Percentiles rank a stretch among this genome's conserved stretches.
phyloP scores from a whole-genome alignment of 805 yeast genomes.

The Cyberlindnera subsufficiens region DNA sequence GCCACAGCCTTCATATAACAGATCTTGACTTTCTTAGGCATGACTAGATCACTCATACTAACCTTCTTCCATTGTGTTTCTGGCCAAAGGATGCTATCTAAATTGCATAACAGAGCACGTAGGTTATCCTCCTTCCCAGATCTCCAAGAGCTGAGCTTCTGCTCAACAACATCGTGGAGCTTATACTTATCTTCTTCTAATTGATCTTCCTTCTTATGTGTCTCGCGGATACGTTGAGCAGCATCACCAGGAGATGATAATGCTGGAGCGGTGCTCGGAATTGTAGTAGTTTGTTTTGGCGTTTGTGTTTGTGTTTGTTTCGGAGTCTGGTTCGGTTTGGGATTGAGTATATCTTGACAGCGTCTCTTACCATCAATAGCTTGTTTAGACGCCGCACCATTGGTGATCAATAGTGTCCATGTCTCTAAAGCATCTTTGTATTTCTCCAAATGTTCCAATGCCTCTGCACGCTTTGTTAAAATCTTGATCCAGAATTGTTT shows the following conservation, averaged over 20 bases:
- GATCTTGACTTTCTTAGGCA: constrained; percentile 85
- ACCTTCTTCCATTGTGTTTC: constrained; percentile 62
- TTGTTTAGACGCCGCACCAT: constrained; percentile 59
- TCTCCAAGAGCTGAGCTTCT: constrained; percentile 56
- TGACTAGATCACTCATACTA: constrained; percentile 66
- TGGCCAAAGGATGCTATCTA: constrained; percentile 66
- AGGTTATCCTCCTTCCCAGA: constrained; percentile 74
- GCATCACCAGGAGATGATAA: constrained; percentile 32
- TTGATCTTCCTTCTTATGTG: constrained; percentile 37
- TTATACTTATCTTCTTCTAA: constrained; percentile 53
- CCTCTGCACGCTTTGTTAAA: constrained; percentile 69
- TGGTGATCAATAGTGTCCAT: constrained; percentile 58
- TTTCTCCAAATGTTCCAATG: constrained; percentile 73
- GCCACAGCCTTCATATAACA: constrained; percentile 87
- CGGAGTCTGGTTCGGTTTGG: constrained; percentile 28
- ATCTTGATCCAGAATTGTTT: constrained; percentile 74
- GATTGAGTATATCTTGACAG: constrained; percentile 60
- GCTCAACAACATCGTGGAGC: constrained; percentile 59
- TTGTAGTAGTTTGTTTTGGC: constrained; percentile 5
- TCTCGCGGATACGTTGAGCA: constrained; percentile 43
- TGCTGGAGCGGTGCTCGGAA: constrained; percentile 7
- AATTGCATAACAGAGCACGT: constrained; percentile 65
- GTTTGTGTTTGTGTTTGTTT: constrained; percentile 14
- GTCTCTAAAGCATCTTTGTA: constrained; percentile 55
- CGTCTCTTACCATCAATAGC: constrained; percentile 80